Evolutionary conservation across 768 basidiomycete species (phyloP), one percentile per base, ranked within the genome.

Genomic region (Clitopilus hobsonii): DNA sequence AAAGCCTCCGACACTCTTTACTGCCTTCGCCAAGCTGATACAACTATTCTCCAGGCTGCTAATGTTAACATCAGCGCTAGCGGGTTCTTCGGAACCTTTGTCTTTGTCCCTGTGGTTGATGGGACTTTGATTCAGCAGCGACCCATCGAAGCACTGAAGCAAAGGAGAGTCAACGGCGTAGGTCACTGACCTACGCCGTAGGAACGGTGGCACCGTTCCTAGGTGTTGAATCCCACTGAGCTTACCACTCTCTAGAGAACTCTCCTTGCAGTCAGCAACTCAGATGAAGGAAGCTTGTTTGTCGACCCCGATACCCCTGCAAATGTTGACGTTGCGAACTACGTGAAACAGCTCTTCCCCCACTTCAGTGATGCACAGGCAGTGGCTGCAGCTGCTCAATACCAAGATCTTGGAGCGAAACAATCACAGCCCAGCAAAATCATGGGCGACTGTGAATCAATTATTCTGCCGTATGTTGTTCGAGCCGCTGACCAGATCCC

Each of bases 31-130:
- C 51, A 59, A 5, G 63, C 65, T 2, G 65, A 73, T 13, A 64
- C 60, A 14, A 56, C 52, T 7, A 53, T 55, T 1, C 67, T 80
- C 1, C 61, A 71, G 51, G 54, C 55, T 10, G 66, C 61, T 1
- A 78, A 78, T 54, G 29, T 30, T 2, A 30, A 67, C 8, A 57
- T 77, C n/a, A 62, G 61, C 5, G 6, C 1, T 1, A 60, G 61
- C 18, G 67, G 57, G 1, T 73, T 77, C 60, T 74, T 54, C 55
- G 73, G 72, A 0, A 71, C 70, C 1, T 74, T 63, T 27, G 52
- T 60, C 6, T 76, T 74, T 27, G 65, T 67, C 10, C 78, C 78
- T 0, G 76, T 81, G 18, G 69, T 81, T 1, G 79, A 80, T 59
- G 78, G 75, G 0, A 68, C 62, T 0, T 76, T 78, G 55, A 77